Conservation (phyloP, 805 yeast genomes). For the Nakazawaea ishiwadae region DNA sequence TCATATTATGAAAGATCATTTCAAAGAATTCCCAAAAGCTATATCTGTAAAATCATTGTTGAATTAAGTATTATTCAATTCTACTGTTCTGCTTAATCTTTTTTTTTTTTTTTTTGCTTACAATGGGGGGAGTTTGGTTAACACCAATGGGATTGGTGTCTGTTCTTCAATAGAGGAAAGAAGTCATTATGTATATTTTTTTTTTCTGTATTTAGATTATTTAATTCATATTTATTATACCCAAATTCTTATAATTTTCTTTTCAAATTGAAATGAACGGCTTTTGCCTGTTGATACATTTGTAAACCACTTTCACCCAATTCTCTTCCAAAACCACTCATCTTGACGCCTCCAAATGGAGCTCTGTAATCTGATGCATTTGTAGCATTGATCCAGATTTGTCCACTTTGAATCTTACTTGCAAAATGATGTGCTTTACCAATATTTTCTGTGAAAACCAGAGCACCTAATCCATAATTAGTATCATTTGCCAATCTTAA, state of each 20-base stretch:
- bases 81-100: background rate
- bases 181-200: no score
- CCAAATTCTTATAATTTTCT: slow-evolving; percentile 20
- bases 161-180: no score
- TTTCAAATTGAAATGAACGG: slow-evolving; percentile 65
- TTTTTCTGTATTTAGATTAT: no score
- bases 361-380: slow-evolving; percentile 51
- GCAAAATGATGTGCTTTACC: slow-evolving; percentile 61
- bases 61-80: background rate
- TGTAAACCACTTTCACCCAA: slow-evolving; percentile 47
- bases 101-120: background rate
- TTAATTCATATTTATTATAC: no score
- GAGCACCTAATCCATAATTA: slow-evolving; percentile 75
- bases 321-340: slow-evolving; percentile 58
- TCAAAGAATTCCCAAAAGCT: slow-evolving; percentile 4
- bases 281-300: slow-evolving; percentile 62
- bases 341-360: slow-evolving; percentile 69
- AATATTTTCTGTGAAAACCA: slow-evolving; percentile 62
- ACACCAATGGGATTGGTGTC: background rate
- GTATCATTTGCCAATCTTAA: slow-evolving; percentile 62
- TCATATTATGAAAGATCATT: slow-evolving; percentile 7
- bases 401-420: slow-evolving; percentile 60
- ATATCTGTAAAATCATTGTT: slow-evolving; percentile 10
- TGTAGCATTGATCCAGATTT: slow-evolving; percentile 57
- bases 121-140: background rate